Percentiles rank a stretch among this genome's conserved stretches.
These are phyloP conservation scores for Favolaschia claudopus DNA, from an alignment of 768 basidiomycete species.

Conservation along the genomic window DNA sequence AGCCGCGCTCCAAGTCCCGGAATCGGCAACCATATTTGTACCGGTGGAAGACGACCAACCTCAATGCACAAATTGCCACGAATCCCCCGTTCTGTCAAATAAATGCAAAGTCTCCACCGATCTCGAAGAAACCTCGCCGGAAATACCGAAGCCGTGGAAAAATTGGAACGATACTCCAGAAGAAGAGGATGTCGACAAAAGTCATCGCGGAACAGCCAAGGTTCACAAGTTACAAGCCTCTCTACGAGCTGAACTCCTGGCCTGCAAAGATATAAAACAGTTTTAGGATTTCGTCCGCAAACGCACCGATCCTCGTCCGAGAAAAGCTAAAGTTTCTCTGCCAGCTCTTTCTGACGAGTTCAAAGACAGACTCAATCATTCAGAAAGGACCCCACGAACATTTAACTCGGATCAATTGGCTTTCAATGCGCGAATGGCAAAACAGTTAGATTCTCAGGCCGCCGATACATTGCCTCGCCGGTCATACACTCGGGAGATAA, in stretches of 20 bases:
- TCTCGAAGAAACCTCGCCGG: not conserved
- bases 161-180: not conserved
- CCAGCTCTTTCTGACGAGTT: not conserved
- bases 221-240: not conserved
- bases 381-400: not conserved
- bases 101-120: not conserved
- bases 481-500: conserved; percentile 1
- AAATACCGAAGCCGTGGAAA: not conserved
- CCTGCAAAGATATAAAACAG: not conserved
- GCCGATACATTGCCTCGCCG: not conserved
- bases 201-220: conserved; percentile 6
- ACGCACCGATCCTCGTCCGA: not conserved
- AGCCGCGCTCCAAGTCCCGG: not conserved
- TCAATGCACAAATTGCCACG: not conserved
- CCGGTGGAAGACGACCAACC: not conserved
- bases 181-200: not conserved
- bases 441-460: not conserved
- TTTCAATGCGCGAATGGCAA: not conserved
- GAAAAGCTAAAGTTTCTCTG: not conserved
- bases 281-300: too few species aligned
- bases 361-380: not conserved
- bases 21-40: not conserved
- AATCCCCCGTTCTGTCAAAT: too few species aligned
- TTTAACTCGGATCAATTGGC: not conserved
- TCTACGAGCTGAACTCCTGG: not conserved